These are phyloP conservation scores for Gelatoporia subvermispora DNA, from an alignment of 768 basidiomycete species.

Conservation along the genomic window DNA sequence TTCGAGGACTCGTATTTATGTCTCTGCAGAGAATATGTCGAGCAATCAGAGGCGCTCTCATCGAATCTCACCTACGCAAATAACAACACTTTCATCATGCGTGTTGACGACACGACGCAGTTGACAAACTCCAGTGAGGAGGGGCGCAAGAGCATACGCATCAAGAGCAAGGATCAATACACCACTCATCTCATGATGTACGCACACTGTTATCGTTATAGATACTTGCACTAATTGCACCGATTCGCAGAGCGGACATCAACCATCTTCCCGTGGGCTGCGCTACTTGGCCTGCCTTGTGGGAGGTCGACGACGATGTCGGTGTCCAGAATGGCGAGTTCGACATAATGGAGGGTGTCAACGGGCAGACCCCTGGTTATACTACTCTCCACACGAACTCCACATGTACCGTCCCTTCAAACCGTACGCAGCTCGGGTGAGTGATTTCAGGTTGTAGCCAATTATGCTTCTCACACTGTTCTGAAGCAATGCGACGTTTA, in stretches of 20 bases:
- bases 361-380: slow-evolving; percentile 16
- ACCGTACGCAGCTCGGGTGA: slow-evolving; percentile 27
- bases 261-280: slow-evolving; percentile 49
- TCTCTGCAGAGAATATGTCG: slow-evolving; percentile 32
- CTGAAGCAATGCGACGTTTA: slow-evolving; percentile 7
- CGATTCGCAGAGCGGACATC: slow-evolving; percentile 33
- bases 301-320: slow-evolving; percentile 32
- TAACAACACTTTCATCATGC: slow-evolving; percentile 43
- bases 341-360: slow-evolving; percentile 41
- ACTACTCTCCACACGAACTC: slow-evolving; percentile 23
- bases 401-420: slow-evolving; percentile 18
- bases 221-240: slow-evolving; percentile 19
- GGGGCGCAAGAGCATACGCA: slow-evolving; percentile 50
- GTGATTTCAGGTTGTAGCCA: neutral
- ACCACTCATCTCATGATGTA: slow-evolving; percentile 48
- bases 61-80: slow-evolving; percentile 52
- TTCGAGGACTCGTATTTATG: neutral
- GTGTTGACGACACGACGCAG: slow-evolving; percentile 38
- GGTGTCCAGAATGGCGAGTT: slow-evolving; percentile 48
- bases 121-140: slow-evolving; percentile 29
- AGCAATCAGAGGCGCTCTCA: slow-evolving; percentile 37
- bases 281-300: slow-evolving; percentile 45
- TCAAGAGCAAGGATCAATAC: slow-evolving; percentile 44
- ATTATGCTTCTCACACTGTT: neutral
- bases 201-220: slow-evolving; percentile 16